phyloP scores from a whole-genome alignment of 495 filamentous ascomycete genomes.

The Hamigera avellanea region DNA sequence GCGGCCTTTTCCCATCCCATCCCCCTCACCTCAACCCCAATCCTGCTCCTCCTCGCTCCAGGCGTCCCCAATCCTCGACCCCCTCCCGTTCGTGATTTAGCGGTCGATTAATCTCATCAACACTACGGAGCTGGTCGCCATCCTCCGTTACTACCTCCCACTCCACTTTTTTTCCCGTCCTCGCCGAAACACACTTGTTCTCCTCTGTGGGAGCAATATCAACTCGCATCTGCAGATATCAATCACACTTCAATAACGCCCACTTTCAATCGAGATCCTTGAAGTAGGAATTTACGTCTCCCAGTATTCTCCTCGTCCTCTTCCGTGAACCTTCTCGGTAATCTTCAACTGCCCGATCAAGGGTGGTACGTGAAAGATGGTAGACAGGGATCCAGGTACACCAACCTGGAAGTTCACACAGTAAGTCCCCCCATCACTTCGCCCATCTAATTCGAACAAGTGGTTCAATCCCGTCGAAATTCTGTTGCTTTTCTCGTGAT shows the following conservation, averaged over 20 bases:
- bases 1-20: conserved; percentile 5
- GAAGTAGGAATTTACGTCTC: background rate
- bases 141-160: background rate
- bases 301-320: conserved; percentile 1
- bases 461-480: background rate
- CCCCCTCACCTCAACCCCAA: conserved; percentile 1
- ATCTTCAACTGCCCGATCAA: conserved; percentile 10
- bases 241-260: background rate
- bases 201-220: background rate
- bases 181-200: background rate
- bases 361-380: conserved; percentile 60
- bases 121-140: background rate
- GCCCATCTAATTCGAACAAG: background rate
- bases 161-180: background rate
- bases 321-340: background rate
- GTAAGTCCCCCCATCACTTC: conserved; percentile 48
- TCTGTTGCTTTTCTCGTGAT: too few species aligned
- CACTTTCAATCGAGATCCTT: background rate
- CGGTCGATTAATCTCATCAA: background rate
- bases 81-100: background rate
- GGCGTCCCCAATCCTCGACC: too few species aligned
- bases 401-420: conserved; percentile 99
- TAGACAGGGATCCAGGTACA: conserved; percentile 83
- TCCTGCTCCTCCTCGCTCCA: background rate
- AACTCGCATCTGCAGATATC: background rate